Conservation (phyloP, 1,139 yeast species). For the Pichia sp. region DNA sequence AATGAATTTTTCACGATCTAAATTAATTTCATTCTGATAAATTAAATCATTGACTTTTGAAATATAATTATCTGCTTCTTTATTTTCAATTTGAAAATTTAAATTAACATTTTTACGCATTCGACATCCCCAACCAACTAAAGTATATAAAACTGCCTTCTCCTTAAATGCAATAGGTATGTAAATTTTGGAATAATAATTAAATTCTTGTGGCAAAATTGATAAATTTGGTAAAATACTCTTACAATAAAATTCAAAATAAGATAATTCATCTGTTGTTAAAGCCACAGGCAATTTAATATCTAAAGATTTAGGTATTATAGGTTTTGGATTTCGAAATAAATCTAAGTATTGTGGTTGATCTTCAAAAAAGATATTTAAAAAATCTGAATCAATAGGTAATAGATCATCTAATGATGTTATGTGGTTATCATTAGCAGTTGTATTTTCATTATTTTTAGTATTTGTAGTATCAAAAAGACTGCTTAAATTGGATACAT, state of each 20-base stretch:
- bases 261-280: slow-evolving; percentile 20
- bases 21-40: slow-evolving; percentile 9
- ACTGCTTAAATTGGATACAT: slow-evolving; percentile 10
- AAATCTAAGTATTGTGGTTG: slow-evolving; percentile 15
- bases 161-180: slow-evolving; percentile 33
- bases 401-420: slow-evolving; percentile 7
- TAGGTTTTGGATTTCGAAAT: slow-evolving; percentile 8
- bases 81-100: slow-evolving; percentile 22
- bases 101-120: slow-evolving; percentile 20
- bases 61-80: slow-evolving; percentile 22
- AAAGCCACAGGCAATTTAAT: slow-evolving; percentile 20
- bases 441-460: neutral
- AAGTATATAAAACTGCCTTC: slow-evolving; percentile 29
- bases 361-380: slow-evolving; percentile 13
- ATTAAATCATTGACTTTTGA: slow-evolving; percentile 18
- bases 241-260: slow-evolving; percentile 32
- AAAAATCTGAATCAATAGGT: slow-evolving; percentile 14
- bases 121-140: slow-evolving; percentile 33
- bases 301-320: slow-evolving; percentile 15
- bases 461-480: slow-evolving; percentile 6
- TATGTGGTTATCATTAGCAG: neutral
- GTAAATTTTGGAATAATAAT: slow-evolving; percentile 32
- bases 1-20: slow-evolving; percentile 24
- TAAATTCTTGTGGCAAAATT: slow-evolving; percentile 31
- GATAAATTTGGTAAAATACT: slow-evolving; percentile 31